Conservation (phyloP, 371 early-diverging fungal genomes). For the Coemansia sp. region DNA sequence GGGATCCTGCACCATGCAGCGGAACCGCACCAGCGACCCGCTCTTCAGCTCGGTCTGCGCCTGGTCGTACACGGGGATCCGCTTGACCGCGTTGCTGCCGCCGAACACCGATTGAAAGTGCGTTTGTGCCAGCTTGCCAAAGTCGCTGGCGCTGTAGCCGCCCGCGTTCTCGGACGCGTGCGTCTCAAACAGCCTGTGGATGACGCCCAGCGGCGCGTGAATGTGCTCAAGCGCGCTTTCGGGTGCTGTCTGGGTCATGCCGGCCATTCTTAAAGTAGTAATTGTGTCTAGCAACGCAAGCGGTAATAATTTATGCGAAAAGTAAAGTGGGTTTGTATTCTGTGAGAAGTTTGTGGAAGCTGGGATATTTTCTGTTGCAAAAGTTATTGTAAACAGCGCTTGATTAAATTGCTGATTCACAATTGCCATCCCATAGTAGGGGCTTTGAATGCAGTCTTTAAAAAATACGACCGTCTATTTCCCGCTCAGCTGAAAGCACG, state of each 20-base stretch:
- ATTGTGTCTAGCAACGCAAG: background rate
- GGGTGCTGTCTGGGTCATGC: slow-evolving; percentile 5
- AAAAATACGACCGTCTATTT: too few relatives aligned
- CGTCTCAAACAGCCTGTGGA: slow-evolving; percentile 39
- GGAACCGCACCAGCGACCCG: slow-evolving; percentile 57
- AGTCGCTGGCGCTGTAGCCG: slow-evolving; percentile 6
- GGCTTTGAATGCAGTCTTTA: too few relatives aligned
- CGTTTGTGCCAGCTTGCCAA: slow-evolving; percentile 22
- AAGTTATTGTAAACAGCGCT: background rate
- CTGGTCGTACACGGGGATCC: slow-evolving; percentile 24
- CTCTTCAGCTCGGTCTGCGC: slow-evolving; percentile 2
- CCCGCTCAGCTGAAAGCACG: too few relatives aligned
- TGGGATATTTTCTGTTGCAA: too few relatives aligned
- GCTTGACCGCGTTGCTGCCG: slow-evolving; percentile 13
- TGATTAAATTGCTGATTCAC: background rate
- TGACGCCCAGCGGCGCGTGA: slow-evolving; percentile 27
- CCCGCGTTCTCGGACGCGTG: background rate
- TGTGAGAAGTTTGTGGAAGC: too few relatives aligned
- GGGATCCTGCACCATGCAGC: slow-evolving; percentile 65
- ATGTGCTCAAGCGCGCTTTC: slow-evolving; percentile 27
- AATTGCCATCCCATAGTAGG: background rate
- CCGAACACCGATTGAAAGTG: slow-evolving; percentile 27
- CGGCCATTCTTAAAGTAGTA: background rate
- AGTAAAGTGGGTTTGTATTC: background rate
- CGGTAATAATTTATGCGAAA: slow-evolving; percentile 6